Evolutionary conservation across 192 early-diverging fungal species (phyloP), one percentile per base, ranked within the genome.

Genomic region (Rhizoclosmatium globosum): DNA sequence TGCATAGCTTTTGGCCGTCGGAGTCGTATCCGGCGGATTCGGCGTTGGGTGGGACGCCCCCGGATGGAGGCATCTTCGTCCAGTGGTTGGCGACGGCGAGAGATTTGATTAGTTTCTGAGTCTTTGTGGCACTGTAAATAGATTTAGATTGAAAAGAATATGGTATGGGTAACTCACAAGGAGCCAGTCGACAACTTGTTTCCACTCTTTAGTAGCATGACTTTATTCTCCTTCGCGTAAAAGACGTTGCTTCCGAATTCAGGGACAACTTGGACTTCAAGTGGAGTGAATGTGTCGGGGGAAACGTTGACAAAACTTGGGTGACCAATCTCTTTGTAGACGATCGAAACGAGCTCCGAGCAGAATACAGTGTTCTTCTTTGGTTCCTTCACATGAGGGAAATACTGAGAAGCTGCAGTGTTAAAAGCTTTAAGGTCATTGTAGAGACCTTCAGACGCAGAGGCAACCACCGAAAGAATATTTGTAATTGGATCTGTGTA

Each of bases 341-440:
- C 82, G 70, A 72, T 80, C 42, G 79, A 68, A 23, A 78, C 81
- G 42, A 82, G 71, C 61, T 82, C 72, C 9, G 60, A 66, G 48
- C 81, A 82, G 78, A 82, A 82, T 39, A 82, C 81, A 41, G 77
- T 50, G 23, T 79, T 82, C 68, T 79, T 82, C 45, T 79, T 82
- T 58, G 64, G 38, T 65, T 77, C 53, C 39, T 31, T 3, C 3
- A 2, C 13, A 48, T 39, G 4, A n/a, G 64, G 64, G 38, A 69
- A 68, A 56, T 47, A 77, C 48, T 81, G 67, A 3, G 43, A 43
- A 3, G 47, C 59, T 11, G 50, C 47, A 47, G 9, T 48, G 4
- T 58, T 41, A 58, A 77, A 56, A 41, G 69, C 41, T 44, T 81
- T 11, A 2, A 81, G 66, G 9, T 66, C 62, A n/a, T 59, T 43